Evolutionary conservation across 1,284 basidiomycete species (phyloP), one percentile per base, ranked within the genome.

Genomic region (Leccinum pallidistipes): DNA sequence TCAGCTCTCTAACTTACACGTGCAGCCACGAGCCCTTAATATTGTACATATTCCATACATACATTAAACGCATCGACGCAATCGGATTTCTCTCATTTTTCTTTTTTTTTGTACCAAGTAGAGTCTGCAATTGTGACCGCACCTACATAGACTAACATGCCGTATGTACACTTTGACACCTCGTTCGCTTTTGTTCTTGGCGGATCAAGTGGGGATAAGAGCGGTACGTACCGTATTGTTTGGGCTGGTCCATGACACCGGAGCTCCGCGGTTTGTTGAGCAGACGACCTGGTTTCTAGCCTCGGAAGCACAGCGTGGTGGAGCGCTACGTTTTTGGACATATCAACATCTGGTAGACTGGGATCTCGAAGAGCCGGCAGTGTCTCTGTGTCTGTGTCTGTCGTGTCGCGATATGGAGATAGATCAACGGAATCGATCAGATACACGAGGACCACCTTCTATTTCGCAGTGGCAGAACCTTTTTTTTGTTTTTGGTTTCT

Each of bases 41-140:
- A 74, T 69, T 74, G 64, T 72, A 65, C 73, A 75, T 76, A 76
- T 73, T 62, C 72, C 68, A 64, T 63, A 36, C 56, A 71, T 73
- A 75, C 64, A 70, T 72, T 71, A 69, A 68, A 47, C 68, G 29
- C 72, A 73, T 74, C 63, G 59, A 62, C 68, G 45, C 68, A 74
- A 68, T 63, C 67, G 62, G 60, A 63, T 72, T 61, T 64, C 62
- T 63, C 58, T 64, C 24, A 38, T 56, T 60, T 47, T 60, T 60
- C 7, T 12, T 12, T 47, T 18, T 43, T 24, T 59, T 45, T 70
- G 74, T 72, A 71, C 72, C 51, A 52, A 67, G 58, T 74, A 73
- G 61, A 56, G 63, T 56, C 29, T 59, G 43, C 57, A 65, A 66
- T 62, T 47, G 64, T 74, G 63, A 63, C 60, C 50, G 24, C 24